phyloP scores from a whole-genome alignment of 2,329 filamentous ascomycete genomes.

The Emericellopsis atlantica region DNA sequence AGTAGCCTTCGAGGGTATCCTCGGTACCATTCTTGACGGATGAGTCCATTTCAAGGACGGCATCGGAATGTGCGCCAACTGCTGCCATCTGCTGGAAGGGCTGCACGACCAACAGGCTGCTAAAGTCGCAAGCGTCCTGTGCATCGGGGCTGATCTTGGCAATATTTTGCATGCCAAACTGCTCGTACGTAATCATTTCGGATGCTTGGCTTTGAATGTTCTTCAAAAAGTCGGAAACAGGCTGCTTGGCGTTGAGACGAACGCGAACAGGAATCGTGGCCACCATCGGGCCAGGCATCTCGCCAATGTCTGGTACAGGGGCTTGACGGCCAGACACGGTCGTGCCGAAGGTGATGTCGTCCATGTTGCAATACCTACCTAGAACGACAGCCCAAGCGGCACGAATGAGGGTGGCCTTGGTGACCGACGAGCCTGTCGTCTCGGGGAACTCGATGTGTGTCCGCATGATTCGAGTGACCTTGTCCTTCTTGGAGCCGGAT shows the following conservation, averaged over 20 bases:
- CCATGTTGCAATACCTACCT: slow-evolving; percentile 5
- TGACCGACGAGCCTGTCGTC: slow-evolving; percentile 1
- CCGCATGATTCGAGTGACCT: not conserved
- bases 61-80: not conserved
- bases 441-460: not conserved
- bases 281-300: slow-evolving; percentile 9
- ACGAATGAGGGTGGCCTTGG: slow-evolving; percentile 8
- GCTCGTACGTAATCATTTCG: slow-evolving; percentile 7
- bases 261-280: slow-evolving; percentile 7
- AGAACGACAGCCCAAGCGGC: slow-evolving; percentile 3
- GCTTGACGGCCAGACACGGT: slow-evolving; percentile 10
- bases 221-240: slow-evolving; percentile 1
- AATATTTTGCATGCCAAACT: slow-evolving; percentile 10
- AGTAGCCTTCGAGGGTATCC: not conserved
- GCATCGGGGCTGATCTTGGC: slow-evolving; percentile 3
- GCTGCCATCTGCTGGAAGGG: not conserved
- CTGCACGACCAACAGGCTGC: slow-evolving; percentile 7
- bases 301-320: slow-evolving; percentile 7
- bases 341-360: slow-evolving; percentile 9
- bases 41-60: not conserved
- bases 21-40: not conserved
- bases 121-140: slow-evolving; percentile 7
- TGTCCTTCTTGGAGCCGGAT: not conserved
- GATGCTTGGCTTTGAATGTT: slow-evolving; percentile 4
- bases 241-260: not conserved